These are phyloP conservation scores for Penicillium vulpinum DNA, from an alignment of 2,329 filamentous ascomycete genomes.

Conservation along the genomic window DNA sequence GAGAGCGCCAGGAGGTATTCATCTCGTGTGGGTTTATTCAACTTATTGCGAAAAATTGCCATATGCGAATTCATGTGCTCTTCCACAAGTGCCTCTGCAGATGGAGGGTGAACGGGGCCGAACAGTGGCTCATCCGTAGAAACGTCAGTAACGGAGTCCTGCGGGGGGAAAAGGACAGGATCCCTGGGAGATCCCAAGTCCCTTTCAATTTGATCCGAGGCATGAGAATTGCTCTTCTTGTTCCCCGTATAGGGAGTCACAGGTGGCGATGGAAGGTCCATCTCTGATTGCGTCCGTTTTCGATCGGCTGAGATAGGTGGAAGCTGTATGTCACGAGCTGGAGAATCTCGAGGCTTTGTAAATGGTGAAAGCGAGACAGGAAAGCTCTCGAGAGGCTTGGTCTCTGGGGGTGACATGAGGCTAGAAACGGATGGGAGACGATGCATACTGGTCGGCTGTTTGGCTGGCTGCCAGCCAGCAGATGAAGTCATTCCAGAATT, in stretches of 20 bases:
- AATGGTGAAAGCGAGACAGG: conserved; percentile 32
- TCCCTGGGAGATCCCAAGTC: conserved; percentile 37
- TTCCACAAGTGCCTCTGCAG: conserved; percentile 42
- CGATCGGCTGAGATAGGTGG: conserved; percentile 44
- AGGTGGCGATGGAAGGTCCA: conserved; percentile 48
- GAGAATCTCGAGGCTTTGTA: conserved; percentile 30
- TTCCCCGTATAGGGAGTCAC: conserved; percentile 46
- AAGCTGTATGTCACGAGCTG: conserved; percentile 36
- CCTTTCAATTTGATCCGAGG: conserved; percentile 35
- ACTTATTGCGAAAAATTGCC: conserved; percentile 42
- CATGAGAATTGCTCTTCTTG: conserved; percentile 40
- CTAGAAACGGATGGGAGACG: conserved; percentile 45
- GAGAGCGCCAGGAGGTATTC: conserved; percentile 47
- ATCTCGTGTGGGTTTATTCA: conserved; percentile 45
- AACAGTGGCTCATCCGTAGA: conserved; percentile 45
- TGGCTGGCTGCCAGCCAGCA: conserved; percentile 22
- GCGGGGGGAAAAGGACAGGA: conserved; percentile 46
- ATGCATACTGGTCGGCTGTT: conserved; percentile 38
- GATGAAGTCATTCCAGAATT: conserved; percentile 31
- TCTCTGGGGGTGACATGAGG: conserved; percentile 49
- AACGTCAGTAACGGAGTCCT: conserved; percentile 34
- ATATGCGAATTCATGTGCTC: conserved; percentile 47
- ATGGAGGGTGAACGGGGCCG: conserved; percentile 33
- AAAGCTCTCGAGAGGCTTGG: conserved; percentile 54
- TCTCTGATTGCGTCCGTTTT: conserved; percentile 45